Base-by-base conservation (phyloP, 176 grass and related monocot species). In the Rhynchospora breviuscula region DNA sequence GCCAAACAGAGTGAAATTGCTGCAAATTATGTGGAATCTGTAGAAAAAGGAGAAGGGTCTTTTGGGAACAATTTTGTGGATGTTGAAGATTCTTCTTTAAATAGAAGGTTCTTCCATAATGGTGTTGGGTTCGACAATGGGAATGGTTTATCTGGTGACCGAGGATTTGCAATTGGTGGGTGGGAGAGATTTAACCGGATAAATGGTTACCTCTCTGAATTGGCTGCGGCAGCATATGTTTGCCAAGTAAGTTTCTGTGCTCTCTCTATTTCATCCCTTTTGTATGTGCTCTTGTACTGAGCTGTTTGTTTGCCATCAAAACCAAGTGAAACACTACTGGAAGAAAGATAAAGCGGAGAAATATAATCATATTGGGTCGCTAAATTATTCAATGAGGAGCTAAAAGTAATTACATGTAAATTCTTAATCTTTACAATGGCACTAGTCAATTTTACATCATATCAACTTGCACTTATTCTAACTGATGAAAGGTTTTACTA, bases 181-280 rank as follows among this genome's bases (percentile, higher is more conserved):
- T 88, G 90, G 87, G 94, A 94, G 69, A 54, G 49, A 61, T 87
- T 91, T 69, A 92, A 83, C 68, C 92, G 85, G 57, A 94, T 87
- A 78, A 98, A 90, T 87, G 91, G 89, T 33, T 98, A 91, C 64
- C 86, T 98, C 67, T 95, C 92, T 84, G 95, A 98, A 76, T 87
- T 98, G 86, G 92, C 89, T 44, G 93, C 95, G 26, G 92, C 92
- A 85, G 92, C 92, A 52, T 95, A 90, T 89, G 95, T 95, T 23
- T 98, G 95, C 83, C 86, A 89, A 88, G 92, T 98, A 90, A 88
- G 91, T 89, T 60, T 84, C 83, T 54, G 9, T 44, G 3, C 21
- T 54, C 12, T 56, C 51, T 19, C 57, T 59, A n/a, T 79, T 80
- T 86, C 8, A 77, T 84, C 45, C 26, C 65, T 67, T 59, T 79